Conservation (phyloP, 1,139 yeast species). For the Yamadazyma kanchanaburiensis region DNA sequence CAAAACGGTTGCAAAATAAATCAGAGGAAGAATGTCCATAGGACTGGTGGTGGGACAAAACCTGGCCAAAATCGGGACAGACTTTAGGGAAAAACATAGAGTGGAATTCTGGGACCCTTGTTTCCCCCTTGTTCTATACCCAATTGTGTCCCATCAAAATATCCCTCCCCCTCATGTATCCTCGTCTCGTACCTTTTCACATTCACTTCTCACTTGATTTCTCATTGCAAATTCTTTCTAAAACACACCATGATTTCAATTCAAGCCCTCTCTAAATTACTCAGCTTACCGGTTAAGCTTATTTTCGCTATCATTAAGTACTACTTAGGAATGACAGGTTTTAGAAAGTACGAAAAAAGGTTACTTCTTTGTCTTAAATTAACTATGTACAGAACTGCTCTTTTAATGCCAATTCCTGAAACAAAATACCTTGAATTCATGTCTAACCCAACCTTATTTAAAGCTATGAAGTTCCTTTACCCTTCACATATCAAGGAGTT, state of each 20-base stretch:
- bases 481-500: conserved; percentile 8
- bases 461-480: conserved; percentile 1
- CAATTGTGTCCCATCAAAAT: no score
- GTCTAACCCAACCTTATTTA: conserved; percentile 6
- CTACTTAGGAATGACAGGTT: conserved; percentile 15
- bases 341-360: conserved; percentile 16
- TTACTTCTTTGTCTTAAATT: conserved; percentile 17
- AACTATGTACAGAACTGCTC: conserved; percentile 16
- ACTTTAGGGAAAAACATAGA: no score
- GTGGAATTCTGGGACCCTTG: no score
- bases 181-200: no score
- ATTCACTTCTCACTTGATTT: no score
- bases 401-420: conserved; percentile 16
- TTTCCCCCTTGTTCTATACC: no score
- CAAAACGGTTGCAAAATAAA: no score
- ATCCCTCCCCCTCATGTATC: no score
- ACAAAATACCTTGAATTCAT: conserved; percentile 5
- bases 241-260: conserved; percentile 8
- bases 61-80: no score
- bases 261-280: conserved; percentile 3
- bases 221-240: no score
- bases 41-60: no score
- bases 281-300: conserved; percentile 9
- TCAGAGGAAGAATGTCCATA: no score
- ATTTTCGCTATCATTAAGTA: conserved; percentile 13